These are phyloP conservation scores for Beauveria sp. DNA, from an alignment of 2,329 filamentous ascomycete species.

Conservation along the genomic window DNA sequence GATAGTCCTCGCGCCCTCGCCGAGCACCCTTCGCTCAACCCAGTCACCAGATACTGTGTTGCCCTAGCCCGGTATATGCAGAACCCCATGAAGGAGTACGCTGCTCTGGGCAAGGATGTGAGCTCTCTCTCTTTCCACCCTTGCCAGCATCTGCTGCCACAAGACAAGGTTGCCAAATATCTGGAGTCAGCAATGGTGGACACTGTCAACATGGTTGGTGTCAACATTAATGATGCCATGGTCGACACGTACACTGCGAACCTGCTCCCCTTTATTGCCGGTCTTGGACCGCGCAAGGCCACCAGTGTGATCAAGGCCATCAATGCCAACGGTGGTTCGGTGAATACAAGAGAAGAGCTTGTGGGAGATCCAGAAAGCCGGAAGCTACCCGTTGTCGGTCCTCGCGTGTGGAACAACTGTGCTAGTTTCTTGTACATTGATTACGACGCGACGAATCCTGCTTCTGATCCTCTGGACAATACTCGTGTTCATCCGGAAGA, in stretches of 20 bases:
- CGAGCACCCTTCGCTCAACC: conserved; percentile 74
- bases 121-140: conserved; percentile 81
- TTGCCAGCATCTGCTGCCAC: conserved; percentile 79
- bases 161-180: conserved; percentile 78
- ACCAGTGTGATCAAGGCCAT: conserved; percentile 68
- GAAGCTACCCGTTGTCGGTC: conserved; percentile 72
- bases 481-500: conserved; percentile 97
- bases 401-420: conserved; percentile 92
- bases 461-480: conserved; percentile 89
- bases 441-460: conserved; percentile 72
- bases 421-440: conserved; percentile 90
- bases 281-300: conserved; percentile 86
- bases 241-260: conserved; percentile 75
- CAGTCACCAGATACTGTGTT: conserved; percentile 81
- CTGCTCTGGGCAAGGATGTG: conserved; percentile 81
- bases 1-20: conserved; percentile 70
- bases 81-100: conserved; percentile 94
- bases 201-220: conserved; percentile 93
- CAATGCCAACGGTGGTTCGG: conserved; percentile 79
- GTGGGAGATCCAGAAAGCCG: conserved; percentile 79
- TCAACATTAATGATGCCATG: conserved; percentile 90
- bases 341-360: conserved; percentile 78
- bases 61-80: conserved; percentile 87
- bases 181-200: conserved; percentile 97
- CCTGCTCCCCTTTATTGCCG: conserved; percentile 82